These are phyloP conservation scores for Ustilago sp. DNA, from an alignment of 1,284 basidiomycete species.

Conservation along the genomic window DNA sequence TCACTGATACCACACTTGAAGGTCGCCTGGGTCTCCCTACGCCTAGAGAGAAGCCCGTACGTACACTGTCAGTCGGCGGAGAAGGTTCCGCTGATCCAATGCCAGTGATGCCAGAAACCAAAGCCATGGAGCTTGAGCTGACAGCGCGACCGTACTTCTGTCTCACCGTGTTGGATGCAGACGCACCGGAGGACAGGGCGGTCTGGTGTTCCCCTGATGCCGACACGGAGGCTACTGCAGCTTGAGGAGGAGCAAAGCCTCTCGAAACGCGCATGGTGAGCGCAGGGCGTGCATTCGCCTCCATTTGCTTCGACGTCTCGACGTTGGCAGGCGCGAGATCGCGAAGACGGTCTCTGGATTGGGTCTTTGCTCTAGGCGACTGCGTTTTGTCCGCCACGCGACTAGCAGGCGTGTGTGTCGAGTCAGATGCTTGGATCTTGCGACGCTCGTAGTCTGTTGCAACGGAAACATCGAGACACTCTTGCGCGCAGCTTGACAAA, in stretches of 20 bases:
- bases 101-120: neutral
- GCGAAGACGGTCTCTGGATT: constrained; percentile 12
- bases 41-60: constrained; percentile 18
- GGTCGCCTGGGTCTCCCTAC: constrained; percentile 26
- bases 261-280: constrained; percentile 28
- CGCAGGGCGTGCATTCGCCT: constrained; percentile 18
- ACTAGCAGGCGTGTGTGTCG: neutral
- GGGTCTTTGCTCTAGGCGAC: neutral
- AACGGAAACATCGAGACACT: constrained; percentile 3
- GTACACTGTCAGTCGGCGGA: constrained; percentile 28
- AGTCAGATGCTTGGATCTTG: neutral
- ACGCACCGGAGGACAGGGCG: neutral
- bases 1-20: constrained; percentile 43
- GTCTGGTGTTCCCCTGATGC: constrained; percentile 23
- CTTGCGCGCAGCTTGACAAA: neutral
- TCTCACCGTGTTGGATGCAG: constrained; percentile 12
- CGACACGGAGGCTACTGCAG: constrained; percentile 16
- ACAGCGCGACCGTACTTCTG: constrained; percentile 27
- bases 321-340: constrained; percentile 30
- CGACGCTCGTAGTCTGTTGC: constrained; percentile 10
- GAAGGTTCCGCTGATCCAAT: constrained; percentile 11
- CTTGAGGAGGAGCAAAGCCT: constrained; percentile 20
- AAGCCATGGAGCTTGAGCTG: constrained; percentile 11
- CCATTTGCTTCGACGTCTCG: constrained; percentile 22
- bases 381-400: neutral